Percentiles rank a stretch among this genome's conserved stretches.
phyloP scores from a whole-genome alignment of 495 filamentous ascomycete species.

The Penicillium ochrochloron region DNA sequence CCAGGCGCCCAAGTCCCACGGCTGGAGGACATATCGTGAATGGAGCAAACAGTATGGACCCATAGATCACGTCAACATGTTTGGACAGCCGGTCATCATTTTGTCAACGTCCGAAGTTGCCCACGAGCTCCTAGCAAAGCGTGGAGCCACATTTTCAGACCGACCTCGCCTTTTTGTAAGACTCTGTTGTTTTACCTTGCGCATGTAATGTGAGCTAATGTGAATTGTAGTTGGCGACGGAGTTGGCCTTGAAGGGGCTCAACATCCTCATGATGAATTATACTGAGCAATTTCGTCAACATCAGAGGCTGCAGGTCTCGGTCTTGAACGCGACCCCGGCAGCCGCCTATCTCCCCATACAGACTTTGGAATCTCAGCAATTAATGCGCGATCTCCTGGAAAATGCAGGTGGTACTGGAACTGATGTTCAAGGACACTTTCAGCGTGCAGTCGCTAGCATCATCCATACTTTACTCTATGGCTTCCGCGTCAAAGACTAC shows the following conservation, averaged over 20 bases:
- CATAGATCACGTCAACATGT: slow-evolving; percentile 37
- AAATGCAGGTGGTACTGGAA: background rate
- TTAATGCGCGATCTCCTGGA: background rate
- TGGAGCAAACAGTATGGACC: slow-evolving; percentile 51
- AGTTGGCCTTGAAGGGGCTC: slow-evolving; percentile 25
- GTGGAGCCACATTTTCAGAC: slow-evolving; percentile 18
- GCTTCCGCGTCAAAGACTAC: slow-evolving; percentile 22
- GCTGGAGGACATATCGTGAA: slow-evolving; percentile 62
- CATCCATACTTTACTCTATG: slow-evolving; percentile 27
- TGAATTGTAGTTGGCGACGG: slow-evolving; percentile 21
- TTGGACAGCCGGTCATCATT: slow-evolving; percentile 33
- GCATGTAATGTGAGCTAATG: background rate
- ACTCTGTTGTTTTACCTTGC: background rate
- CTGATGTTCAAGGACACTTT: slow-evolving; percentile 13
- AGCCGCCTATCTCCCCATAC: slow-evolving; percentile 24
- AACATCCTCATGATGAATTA: slow-evolving; percentile 32
- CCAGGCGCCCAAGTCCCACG: slow-evolving; percentile 54
- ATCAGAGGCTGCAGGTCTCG: slow-evolving; percentile 26
- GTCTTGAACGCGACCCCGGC: slow-evolving; percentile 26
- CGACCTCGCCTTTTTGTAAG: slow-evolving; percentile 10
- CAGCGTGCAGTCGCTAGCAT: slow-evolving; percentile 24
- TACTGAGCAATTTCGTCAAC: slow-evolving; percentile 26
- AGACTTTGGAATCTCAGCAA: slow-evolving; percentile 16
- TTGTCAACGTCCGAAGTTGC: slow-evolving; percentile 33
- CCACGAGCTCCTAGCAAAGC: slow-evolving; percentile 38